Evolutionary conservation across 257 asterid species (phyloP).

Genomic region (Anisodus tanguticus): DNA sequence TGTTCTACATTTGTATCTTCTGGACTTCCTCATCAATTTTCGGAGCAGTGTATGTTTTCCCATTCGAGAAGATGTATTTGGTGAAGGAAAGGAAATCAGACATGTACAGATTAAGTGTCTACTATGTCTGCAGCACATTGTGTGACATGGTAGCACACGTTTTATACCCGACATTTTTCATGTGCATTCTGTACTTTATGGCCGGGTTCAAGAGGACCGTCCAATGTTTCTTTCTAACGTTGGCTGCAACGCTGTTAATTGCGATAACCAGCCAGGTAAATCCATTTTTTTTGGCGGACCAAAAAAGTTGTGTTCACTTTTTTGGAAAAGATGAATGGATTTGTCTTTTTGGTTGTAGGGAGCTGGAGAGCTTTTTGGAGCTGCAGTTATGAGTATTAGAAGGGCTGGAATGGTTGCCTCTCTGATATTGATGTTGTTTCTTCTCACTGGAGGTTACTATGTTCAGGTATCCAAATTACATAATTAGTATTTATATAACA

Average conservation of each 20-base stretch:
- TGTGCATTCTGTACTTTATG: slow-evolving; percentile 93
- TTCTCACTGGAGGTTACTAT: slow-evolving; percentile 96
- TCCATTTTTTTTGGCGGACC: background rate
- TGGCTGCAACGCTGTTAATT: slow-evolving; percentile 62
- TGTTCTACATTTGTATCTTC: slow-evolving; percentile 91
- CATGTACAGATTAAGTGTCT: slow-evolving; percentile 90
- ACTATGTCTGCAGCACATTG: slow-evolving; percentile 85
- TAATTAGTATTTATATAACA: no score
- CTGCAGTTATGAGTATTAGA: slow-evolving; percentile 83
- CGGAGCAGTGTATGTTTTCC: slow-evolving; percentile 94
- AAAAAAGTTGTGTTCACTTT: background rate
- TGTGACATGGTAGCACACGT: slow-evolving; percentile 90
- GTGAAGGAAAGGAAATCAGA: slow-evolving; percentile 90
- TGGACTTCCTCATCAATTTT: slow-evolving; percentile 95
- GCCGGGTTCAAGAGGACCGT: slow-evolving; percentile 80
- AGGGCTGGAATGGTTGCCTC: slow-evolving; percentile 93
- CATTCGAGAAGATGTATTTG: slow-evolving; percentile 82
- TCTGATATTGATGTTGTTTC: slow-evolving; percentile 85
- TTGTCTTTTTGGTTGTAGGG: slow-evolving; percentile 53
- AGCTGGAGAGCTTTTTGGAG: slow-evolving; percentile 95
- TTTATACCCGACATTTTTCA: slow-evolving; percentile 71
- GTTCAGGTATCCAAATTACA: slow-evolving; percentile 65
- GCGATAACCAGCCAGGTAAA: slow-evolving; percentile 89
- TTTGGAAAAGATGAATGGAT: background rate
- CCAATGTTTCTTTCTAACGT: slow-evolving; percentile 72